Base-by-base conservation (phyloP, 2,329 filamentous ascomycete genomes). In the Aureobasidium subglaciale region DNA sequence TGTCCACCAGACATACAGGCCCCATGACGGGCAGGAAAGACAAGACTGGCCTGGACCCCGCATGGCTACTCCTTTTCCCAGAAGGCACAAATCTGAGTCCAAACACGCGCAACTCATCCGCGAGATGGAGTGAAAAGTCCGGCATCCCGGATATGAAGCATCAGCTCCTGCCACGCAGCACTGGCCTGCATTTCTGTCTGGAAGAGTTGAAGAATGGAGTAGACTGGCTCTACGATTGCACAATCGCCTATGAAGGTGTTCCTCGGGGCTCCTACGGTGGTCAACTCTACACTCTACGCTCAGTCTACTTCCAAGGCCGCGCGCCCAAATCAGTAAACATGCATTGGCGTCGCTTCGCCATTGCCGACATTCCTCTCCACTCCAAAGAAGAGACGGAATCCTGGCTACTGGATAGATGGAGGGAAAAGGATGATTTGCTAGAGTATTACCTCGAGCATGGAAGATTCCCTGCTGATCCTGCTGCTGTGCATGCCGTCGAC, bases 271-370 rank as follows among this genome's bases (percentile, higher is more conserved):
- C 86, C 64, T 96, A 85, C 62, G 91, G 90, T 24, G 90, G 96
- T 68, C 84, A 95, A 48, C 84, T 88, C 65, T 97, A 95, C 71
- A 90, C 88, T 1, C 78, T 99, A 5, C 81, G 83, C 1, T 88
- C 88, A 56, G 93, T 89, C 25, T 97, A 95, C 70, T 85, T 96
- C 62, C 82, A 93, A 68, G 92, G 93, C 40, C 86, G 88, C 0
- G 85, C 90, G 0, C 93, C 93, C 5, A 95, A 90, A 68, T 95
- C 89, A 2, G 90, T 97, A 64, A 96, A 96, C 71, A 90, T 97
- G 75, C 86, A 96, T 74, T 99, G 92, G 91, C 84, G 93, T 53
- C 85, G 91, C 18, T 97, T 95, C 71, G 78, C 80, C 22, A 67
- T 96, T 18, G 79, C 79, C 15, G 85, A 90, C 43, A 92, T 99